phyloP scores from a whole-genome alignment of 139 green algal species.

The Mychonastes homosphaera region DNA sequence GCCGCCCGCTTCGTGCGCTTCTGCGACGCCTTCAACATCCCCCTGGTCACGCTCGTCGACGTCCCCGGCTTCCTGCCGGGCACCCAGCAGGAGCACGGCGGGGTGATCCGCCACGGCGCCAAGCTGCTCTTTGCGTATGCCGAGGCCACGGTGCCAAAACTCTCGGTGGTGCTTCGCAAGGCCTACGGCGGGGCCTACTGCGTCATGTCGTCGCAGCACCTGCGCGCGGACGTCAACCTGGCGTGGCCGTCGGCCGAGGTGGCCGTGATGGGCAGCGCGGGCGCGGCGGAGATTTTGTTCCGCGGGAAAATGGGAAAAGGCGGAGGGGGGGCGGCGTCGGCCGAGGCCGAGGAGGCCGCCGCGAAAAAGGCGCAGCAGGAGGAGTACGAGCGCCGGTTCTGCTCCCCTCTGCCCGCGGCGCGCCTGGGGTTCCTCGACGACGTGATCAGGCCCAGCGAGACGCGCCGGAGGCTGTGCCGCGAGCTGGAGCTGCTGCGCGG shows the following conservation, averaged over 20 bases:
- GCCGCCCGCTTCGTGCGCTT: constrained; percentile 60
- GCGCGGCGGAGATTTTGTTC: constrained; percentile 52
- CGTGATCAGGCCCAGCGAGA: constrained; percentile 46
- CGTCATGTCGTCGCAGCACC: constrained; percentile 48
- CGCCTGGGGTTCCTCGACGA: constrained; percentile 50
- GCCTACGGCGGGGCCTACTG: constrained; percentile 61
- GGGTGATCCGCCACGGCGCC: constrained; percentile 56
- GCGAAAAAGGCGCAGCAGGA: constrained; percentile 9
- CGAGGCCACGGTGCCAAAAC: constrained; percentile 59
- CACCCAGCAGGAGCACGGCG: constrained; percentile 40
- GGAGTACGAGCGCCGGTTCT: constrained; percentile 46
- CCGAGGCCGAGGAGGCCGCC: background rate
- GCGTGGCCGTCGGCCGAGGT: constrained; percentile 57
- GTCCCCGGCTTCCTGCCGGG: constrained; percentile 62
- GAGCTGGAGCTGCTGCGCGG: constrained; percentile 36
- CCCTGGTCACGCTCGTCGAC: constrained; percentile 57
- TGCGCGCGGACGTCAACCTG: constrained; percentile 54
- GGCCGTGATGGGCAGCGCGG: constrained; percentile 60
- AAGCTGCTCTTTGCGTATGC: constrained; percentile 67
- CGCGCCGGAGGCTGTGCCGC: constrained; percentile 29
- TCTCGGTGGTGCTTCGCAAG: constrained; percentile 59
- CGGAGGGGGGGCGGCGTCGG: background rate
- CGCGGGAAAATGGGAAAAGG: constrained; percentile 12
- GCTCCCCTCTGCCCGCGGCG: constrained; percentile 41
- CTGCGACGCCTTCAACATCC: constrained; percentile 63